phyloP scores from a whole-genome alignment of 768 basidiomycete species.

The Omphalotus guepiniiformis region DNA sequence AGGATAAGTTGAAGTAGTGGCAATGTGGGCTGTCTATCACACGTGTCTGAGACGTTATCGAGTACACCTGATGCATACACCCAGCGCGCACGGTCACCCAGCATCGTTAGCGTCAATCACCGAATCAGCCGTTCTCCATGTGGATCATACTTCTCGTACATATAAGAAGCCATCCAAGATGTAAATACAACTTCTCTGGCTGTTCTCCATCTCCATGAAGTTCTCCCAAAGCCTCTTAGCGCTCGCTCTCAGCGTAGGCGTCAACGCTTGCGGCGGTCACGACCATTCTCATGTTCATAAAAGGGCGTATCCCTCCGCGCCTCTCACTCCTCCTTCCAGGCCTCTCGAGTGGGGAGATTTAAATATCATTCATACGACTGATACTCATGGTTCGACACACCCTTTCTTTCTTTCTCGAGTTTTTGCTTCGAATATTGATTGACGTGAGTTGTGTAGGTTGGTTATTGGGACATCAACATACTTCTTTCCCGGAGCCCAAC shows the following conservation, averaged over 20 bases:
- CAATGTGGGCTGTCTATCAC: no score
- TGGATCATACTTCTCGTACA: no score
- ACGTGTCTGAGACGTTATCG: no score
- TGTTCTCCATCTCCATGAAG: background rate
- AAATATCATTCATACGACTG: constrained; percentile 85
- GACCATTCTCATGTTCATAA: constrained; percentile 30
- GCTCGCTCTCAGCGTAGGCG: constrained; percentile 20
- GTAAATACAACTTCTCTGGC: no score
- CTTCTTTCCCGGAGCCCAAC: constrained; percentile 69
- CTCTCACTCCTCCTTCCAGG: constrained; percentile 54
- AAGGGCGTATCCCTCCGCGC: constrained; percentile 36
- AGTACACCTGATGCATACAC: no score
- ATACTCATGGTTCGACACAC: constrained; percentile 49
- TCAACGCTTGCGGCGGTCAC: constrained; percentile 19
- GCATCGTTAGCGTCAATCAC: no score
- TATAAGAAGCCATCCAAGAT: no score
- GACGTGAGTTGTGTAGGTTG: constrained; percentile 34
- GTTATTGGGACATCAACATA: constrained; percentile 82
- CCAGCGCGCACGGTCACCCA: no score
- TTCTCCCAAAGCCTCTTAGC: constrained; percentile 1
- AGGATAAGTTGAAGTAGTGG: no score
- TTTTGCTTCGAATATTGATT: background rate
- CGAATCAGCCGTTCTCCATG: no score
- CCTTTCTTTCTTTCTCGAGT: background rate
- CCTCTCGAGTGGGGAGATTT: constrained; percentile 85